A percentile compares a stretch with the other conserved stretches of the same genome.
Evolutionary conservation across 176 grass and related monocot genomes (phyloP).

Genomic region (Oryza glaberrima): DNA sequence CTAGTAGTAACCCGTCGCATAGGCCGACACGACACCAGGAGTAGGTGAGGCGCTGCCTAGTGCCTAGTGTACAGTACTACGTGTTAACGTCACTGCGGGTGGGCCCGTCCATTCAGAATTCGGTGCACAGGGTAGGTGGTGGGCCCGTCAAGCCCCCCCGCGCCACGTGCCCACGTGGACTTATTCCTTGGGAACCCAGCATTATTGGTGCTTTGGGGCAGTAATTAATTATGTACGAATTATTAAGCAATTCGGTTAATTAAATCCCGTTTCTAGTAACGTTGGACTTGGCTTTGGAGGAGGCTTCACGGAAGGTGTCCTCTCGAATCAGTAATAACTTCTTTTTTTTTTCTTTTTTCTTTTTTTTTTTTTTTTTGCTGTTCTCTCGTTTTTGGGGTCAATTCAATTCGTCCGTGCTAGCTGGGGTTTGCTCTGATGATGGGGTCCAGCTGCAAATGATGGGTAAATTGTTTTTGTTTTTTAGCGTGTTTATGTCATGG

Average conservation of each 20-base stretch:
- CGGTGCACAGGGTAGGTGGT: not conserved
- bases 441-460: not conserved
- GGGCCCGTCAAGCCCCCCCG: no score
- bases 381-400: not conserved
- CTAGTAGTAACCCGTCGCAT: no score
- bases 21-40: not conserved
- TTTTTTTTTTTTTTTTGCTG: not conserved
- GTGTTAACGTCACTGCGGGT: not conserved
- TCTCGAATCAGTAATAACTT: not conserved
- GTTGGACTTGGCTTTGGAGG: not conserved
- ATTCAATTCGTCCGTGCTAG: not conserved
- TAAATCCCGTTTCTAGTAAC: not conserved
- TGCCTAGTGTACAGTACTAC: not conserved
- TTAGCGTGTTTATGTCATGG: not conserved
- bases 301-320: not conserved
- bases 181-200: not conserved
- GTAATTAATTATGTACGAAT: not conserved
- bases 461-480: not conserved
- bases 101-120: not conserved
- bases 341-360: not conserved
- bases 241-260: not conserved
- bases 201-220: not conserved
- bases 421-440: not conserved
- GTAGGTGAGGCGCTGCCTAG: not conserved
- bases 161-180: conserved; percentile 34